Base-by-base conservation (phyloP, 805 yeast species). In the Candida adriatica region DNA sequence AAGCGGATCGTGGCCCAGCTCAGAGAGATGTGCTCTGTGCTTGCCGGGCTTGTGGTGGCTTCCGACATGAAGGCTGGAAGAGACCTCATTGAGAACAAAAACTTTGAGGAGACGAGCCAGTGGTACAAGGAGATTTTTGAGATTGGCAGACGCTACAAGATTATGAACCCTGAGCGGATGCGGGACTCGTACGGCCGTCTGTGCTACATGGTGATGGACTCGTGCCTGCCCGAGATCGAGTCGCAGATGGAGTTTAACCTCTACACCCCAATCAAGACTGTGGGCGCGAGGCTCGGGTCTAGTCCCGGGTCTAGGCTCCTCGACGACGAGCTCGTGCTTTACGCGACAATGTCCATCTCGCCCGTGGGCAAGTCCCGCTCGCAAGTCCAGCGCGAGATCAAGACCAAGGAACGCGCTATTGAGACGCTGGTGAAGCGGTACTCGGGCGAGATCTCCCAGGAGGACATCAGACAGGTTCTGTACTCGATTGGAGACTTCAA, bases 161-260 rank as follows among this genome's bases (percentile, higher is more conserved):
- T 83, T 45, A 78, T 82, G 87, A 82, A 82, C 48, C 94, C 94
- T 0, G 87, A 82, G 44, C 68, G 74, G 45, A 77, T 83, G 83
- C 67, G 87, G 39, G 83, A 78, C 46, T 76, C 76, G 5, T 83
- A 75, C 53, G 94, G 94, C 27, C 81, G 82, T 47, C 59, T 83
- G 35, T 78, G 83, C 59, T 82, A 82, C 54, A 83, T 82, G 82
- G 75, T 81, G 22, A 82, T 83, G 92, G 94, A 82, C 55, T 82
- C 92, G 3, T 61, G 83, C 28, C 56, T 79, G 18, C 81, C 86
- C 1, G 86, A 81, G 43, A 71, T 82, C 37, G 71, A 68, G 42
- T 73, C 70, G 11, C 75, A 75, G 31, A 70, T 82, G 78, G 90
- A 78, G 39, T 83, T 82, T 53, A 85, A 82, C 53, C 58, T 82